Evolutionary conservation across 257 asterid species (phyloP), one percentile per base, ranked within the genome.

Genomic region (Phtheirospermum japonicum): DNA sequence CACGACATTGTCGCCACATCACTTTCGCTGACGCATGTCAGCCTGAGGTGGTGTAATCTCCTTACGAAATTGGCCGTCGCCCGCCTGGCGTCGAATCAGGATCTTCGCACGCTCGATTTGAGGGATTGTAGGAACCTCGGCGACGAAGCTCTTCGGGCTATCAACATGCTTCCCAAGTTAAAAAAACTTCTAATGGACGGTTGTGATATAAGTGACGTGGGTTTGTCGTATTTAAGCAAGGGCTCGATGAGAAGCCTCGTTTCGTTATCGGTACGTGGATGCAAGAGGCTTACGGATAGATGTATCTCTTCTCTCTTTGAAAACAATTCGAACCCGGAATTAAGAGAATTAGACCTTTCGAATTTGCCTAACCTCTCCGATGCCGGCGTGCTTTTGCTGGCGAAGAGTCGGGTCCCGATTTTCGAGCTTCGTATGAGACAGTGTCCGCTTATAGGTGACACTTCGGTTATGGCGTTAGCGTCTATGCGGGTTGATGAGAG

Each of bases 21-120:
- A 2, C 85, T 89, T 58, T 81, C 91, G 6, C 20, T 92, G 67
- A 80, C 85, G 13, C 96, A 89, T 73, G 95, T 89, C 57, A 77
- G 95, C 64, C 66, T 92, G 48, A 82, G 99, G 75, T 92, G 97
- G 96, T 92, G 99, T 71, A 79, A 81, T 73, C 88, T 89, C 49
- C 67, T 92, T 61, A 92, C 97, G 2, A 92, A 89, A 73, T 80
- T 76, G 70, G 93, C 86, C 6, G 79, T 87, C 64, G 56, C 83
- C n/a, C 83, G 79, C 49, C 51, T 92, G 80, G 86, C 87, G 32
- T 79, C 85, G 74, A 92, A 92, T 70, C 61, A 60, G 61, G 77
- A 82, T 70, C 85, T 92, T 37, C 62, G 59, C 28, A 61, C 71
- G 56, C 87, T 92, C 28, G 99, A 92, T 75, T 60, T 92, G 76